Conservation (phyloP, 495 filamentous ascomycete genomes). For the Neurospora africana region DNA sequence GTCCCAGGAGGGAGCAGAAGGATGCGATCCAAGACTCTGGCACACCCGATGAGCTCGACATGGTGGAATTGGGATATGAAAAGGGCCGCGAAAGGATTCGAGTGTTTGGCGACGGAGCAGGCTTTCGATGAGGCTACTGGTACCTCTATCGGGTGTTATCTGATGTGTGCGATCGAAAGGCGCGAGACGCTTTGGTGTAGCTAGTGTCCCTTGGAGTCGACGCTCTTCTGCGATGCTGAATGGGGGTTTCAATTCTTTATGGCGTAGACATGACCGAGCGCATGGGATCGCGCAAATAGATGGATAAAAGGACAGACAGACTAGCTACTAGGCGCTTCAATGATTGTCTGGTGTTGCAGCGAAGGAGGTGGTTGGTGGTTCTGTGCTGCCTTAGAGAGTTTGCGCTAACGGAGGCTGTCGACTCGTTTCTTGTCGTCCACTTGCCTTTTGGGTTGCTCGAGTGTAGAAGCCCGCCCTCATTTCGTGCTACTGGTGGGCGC, state of each 20-base stretch:
- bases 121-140: background rate
- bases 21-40: constrained; percentile 96
- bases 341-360: background rate
- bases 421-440: background rate
- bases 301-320: background rate
- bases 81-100: background rate
- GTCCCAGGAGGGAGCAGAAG: constrained; percentile 88
- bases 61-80: constrained; percentile 10
- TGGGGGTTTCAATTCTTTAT: background rate
- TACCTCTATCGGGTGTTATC: background rate
- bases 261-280: constrained; percentile 17
- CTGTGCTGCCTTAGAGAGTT: background rate
- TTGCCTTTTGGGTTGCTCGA: constrained; percentile 7
- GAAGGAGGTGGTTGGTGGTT: background rate
- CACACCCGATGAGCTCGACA: constrained; percentile 68
- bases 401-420: background rate
- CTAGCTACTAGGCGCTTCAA: background rate
- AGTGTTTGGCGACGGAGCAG: background rate
- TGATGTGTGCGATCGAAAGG: background rate
- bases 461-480: constrained; percentile 17
- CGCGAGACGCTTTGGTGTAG: background rate
- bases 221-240: background rate
- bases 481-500: constrained; percentile 8
- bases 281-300: constrained; percentile 3
- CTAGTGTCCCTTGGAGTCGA: background rate